Conservation (phyloP, 2,329 filamentous ascomycete genomes). For the Sordariomycetes sp. region DNA sequence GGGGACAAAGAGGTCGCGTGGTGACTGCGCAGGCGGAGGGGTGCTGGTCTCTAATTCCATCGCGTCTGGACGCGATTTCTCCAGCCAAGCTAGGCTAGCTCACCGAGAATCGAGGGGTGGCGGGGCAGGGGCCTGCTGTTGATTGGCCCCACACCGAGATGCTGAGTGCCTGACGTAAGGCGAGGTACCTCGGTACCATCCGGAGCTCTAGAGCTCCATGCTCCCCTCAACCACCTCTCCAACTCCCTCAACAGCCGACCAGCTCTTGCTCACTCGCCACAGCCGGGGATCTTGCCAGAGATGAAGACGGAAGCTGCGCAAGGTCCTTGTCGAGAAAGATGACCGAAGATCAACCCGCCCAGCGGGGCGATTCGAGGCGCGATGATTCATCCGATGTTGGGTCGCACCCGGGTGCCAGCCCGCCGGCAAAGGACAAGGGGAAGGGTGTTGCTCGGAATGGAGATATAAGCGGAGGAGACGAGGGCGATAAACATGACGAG, state of each 20-base stretch:
- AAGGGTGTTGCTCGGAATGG: conserved; percentile 5
- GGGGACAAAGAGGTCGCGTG: neutral
- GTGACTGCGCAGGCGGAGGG: neutral
- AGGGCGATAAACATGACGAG: conserved; percentile 10
- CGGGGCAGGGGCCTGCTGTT: neutral
- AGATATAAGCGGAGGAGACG: conserved; percentile 6
- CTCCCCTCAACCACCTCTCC: neutral
- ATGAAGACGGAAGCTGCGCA: neutral
- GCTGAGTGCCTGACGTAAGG: conserved; percentile 2
- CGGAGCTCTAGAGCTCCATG: neutral
- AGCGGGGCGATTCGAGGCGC: neutral
- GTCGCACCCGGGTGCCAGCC: neutral
- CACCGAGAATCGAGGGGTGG: conserved; percentile 2
- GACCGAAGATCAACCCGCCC: conserved; percentile 1
- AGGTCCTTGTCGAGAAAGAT: neutral
- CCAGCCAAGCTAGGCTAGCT: neutral
- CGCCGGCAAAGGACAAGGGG: conserved; percentile 3
- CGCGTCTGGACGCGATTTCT: neutral
- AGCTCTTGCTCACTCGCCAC: neutral
- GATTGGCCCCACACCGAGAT: conserved; percentile 2
- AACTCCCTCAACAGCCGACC: neutral
- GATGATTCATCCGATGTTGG: conserved; percentile 4
- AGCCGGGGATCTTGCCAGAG: neutral
- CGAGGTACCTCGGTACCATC: neutral
- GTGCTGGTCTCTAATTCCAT: neutral